A percentile compares a stretch with the other conserved stretches of the same genome.
Evolutionary conservation across 1,139 yeast species (phyloP).

Genomic region (Trichomonascaceae sp.): DNA sequence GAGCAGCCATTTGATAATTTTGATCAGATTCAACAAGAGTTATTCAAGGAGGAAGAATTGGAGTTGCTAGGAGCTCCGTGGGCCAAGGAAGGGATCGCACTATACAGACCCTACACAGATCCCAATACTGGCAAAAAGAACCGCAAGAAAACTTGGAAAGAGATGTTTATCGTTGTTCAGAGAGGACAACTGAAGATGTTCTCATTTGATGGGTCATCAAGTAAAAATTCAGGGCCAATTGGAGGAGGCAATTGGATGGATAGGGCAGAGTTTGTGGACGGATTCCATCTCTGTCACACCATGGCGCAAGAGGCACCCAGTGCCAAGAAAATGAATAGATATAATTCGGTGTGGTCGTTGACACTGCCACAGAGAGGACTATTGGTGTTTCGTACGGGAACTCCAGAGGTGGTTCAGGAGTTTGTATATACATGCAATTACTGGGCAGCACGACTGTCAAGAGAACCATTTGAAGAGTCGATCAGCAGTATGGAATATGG

Average conservation of each 20-base stretch:
- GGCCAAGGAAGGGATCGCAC: conserved; percentile 64
- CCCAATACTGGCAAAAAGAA: conserved; percentile 27
- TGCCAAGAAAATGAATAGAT: conserved; percentile 25
- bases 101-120: conserved; percentile 41
- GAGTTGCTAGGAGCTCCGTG: conserved; percentile 72
- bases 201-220: conserved; percentile 20
- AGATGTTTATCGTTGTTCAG: conserved; percentile 33
- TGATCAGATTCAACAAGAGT: conserved; percentile 26
- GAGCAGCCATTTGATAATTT: conserved; percentile 27
- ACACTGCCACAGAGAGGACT: conserved; percentile 33
- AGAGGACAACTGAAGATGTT: conserved; percentile 34
- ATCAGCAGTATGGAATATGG: conserved; percentile 76
- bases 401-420: conserved; percentile 59
- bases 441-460: conserved; percentile 81
- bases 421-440: conserved; percentile 74
- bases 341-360: conserved; percentile 31
- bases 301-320: conserved; percentile 30
- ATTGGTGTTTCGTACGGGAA: conserved; percentile 44
- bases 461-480: conserved; percentile 58
- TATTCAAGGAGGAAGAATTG: conserved; percentile 47
- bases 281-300: conserved; percentile 27
- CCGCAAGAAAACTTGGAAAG: conserved; percentile 29
- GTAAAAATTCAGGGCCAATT: conserved; percentile 20
- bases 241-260: conserved; percentile 66
- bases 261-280: conserved; percentile 26